phyloP scores from a whole-genome alignment of 495 filamentous ascomycete species.

The Cetradonia linearis region DNA sequence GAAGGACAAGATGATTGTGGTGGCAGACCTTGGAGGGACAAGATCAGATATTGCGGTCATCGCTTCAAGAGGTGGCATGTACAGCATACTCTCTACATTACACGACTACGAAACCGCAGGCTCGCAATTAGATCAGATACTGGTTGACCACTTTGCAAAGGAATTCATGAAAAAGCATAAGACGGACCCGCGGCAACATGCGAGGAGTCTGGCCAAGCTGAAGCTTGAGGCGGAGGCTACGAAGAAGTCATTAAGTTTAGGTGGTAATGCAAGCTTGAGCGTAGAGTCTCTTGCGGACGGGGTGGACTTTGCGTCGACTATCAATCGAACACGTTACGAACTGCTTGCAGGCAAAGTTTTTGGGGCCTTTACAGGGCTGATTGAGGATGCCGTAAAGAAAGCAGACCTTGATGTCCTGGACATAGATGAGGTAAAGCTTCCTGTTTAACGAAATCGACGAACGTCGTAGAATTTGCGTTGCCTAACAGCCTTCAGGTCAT shows the following conservation, averaged over 20 bases:
- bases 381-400: conserved; percentile 80
- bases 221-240: conserved; percentile 82
- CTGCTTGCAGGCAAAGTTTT: conserved; percentile 78
- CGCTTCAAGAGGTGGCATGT: conserved; percentile 86
- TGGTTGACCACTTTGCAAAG: conserved; percentile 95
- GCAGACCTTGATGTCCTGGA: conserved; percentile 86
- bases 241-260: conserved; percentile 81
- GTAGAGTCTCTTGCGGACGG: conserved; percentile 81
- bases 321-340: conserved; percentile 91
- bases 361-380: conserved; percentile 71
- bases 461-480: too few species aligned
- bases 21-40: conserved; percentile 87
- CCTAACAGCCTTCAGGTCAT: too few species aligned
- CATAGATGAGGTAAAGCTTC: conserved; percentile 77
- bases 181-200: conserved; percentile 72
- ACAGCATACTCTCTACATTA: conserved; percentile 84
- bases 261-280: conserved; percentile 77
- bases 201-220: conserved; percentile 77
- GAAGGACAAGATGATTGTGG: conserved; percentile 79
- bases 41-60: conserved; percentile 86
- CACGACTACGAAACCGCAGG: conserved; percentile 92
- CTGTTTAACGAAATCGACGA: neutral
- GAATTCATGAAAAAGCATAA: conserved; percentile 95
- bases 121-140: conserved; percentile 68
- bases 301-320: conserved; percentile 77